Percentiles rank a stretch among this genome's conserved stretches.
Evolutionary conservation across 2,329 filamentous ascomycete species (phyloP).

Genomic region (Xylariaceae sp.): DNA sequence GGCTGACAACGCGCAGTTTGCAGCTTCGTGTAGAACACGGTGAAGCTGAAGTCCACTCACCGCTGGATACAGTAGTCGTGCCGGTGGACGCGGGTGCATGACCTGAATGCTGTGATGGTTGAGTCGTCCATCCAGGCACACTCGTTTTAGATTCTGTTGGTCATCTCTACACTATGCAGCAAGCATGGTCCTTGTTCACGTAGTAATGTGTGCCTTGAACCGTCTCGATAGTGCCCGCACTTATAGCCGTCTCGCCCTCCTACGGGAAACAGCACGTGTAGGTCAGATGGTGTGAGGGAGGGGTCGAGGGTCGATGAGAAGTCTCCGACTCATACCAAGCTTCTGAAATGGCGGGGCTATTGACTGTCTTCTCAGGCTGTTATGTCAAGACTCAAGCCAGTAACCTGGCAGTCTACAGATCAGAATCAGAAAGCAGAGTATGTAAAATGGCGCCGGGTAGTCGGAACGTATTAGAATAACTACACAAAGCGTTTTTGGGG

Average conservation of each 20-base stretch:
- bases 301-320: too few species aligned
- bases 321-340: too few species aligned
- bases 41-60: background rate
- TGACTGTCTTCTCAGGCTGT: too few species aligned
- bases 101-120: background rate
- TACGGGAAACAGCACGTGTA: background rate
- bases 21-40: background rate
- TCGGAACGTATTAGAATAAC: too few species aligned
- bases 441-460: too few species aligned
- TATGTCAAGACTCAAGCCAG: too few species aligned
- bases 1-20: conserved; percentile 5
- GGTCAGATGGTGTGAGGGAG: background rate
- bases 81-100: background rate
- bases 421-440: too few species aligned
- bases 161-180: conserved; percentile 9
- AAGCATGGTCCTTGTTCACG: conserved; percentile 10
- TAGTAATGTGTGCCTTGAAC: conserved; percentile 7
- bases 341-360: too few species aligned
- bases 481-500: too few species aligned
- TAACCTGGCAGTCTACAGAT: too few species aligned
- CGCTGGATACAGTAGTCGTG: background rate
- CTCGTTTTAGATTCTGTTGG: conserved; percentile 1
- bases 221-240: conserved; percentile 8
- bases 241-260: conserved; percentile 3
- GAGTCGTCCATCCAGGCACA: background rate